These are phyloP conservation scores for Rhododendron griersonianum DNA, from an alignment of 148 eudicot species.

Conservation along the genomic window DNA sequence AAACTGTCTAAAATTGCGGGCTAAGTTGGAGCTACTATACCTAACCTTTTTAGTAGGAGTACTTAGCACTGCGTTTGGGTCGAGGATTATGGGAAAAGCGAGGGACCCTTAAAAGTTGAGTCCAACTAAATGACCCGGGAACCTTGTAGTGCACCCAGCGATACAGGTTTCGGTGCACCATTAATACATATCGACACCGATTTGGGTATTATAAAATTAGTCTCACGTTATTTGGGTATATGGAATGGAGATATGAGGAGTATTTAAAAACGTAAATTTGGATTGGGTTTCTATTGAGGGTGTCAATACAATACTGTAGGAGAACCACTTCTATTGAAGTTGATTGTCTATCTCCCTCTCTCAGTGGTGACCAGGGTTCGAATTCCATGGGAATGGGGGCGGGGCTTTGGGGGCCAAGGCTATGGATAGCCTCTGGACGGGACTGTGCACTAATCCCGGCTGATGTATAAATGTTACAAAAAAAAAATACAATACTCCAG, in stretches of 20 bases:
- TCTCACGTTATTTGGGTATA: too few relatives aligned
- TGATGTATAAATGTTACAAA: too few relatives aligned
- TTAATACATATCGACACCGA: too few relatives aligned
- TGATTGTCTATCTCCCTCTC: fast-evolving
- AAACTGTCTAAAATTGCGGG: slow-evolving; percentile 2
- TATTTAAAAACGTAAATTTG: background rate
- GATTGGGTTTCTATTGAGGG: background rate
- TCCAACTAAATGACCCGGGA: background rate
- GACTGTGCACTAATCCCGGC: too few relatives aligned
- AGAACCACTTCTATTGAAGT: too few relatives aligned
- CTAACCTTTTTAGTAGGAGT: background rate
- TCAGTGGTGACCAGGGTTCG: too few relatives aligned
- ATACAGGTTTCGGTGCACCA: too few relatives aligned
- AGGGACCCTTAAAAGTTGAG: background rate
- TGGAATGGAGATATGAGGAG: too few relatives aligned
- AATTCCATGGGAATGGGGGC: too few relatives aligned
- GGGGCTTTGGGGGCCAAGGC: too few relatives aligned
- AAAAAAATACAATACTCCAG: background rate
- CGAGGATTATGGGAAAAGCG: background rate
- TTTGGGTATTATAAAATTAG: too few relatives aligned
- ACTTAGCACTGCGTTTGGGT: background rate
- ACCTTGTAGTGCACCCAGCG: background rate
- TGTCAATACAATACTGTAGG: background rate
- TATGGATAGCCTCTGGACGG: too few relatives aligned
- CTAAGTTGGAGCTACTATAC: slow-evolving; percentile 2